These are phyloP conservation scores for Chlorella sp. DNA, from an alignment of 139 green algal species.

Conservation along the genomic window DNA sequence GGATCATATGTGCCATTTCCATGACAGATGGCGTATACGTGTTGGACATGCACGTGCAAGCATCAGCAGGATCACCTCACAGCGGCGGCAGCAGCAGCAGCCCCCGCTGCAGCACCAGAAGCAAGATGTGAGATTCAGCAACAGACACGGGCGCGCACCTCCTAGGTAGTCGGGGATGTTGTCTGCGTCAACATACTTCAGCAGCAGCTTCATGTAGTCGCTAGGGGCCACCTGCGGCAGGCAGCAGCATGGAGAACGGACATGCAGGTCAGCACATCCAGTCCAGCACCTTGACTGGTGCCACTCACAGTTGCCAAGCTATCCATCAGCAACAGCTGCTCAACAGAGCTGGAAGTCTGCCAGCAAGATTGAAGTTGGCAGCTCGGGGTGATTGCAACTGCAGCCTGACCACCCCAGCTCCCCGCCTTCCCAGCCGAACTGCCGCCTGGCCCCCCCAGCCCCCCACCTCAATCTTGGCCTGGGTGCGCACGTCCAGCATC, in stretches of 20 bases:
- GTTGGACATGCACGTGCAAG: too few species aligned
- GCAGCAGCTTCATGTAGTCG: conserved; percentile 77
- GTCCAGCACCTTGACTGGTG: neutral
- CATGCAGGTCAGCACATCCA: too few species aligned
- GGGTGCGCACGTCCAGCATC: conserved; percentile 80
- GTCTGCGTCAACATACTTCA: conserved; percentile 80
- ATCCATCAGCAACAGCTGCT: too few species aligned
- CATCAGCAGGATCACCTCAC: too few species aligned
- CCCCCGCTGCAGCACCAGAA: too few species aligned
- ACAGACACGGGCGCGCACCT: conserved; percentile 32
- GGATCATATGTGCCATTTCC: too few species aligned
- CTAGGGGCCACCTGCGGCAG: conserved; percentile 66
- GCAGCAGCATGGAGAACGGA: neutral
- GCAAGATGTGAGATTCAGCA: too few species aligned
- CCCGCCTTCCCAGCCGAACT: neutral
- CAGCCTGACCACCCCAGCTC: too few species aligned
- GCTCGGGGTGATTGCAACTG: too few species aligned
- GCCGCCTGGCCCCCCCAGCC: neutral
- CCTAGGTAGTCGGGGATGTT: conserved; percentile 85
- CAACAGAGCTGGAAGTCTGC: too few species aligned
- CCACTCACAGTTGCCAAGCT: neutral
- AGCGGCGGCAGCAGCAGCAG: neutral
- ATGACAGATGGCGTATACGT: too few species aligned
- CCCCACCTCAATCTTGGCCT: conserved; percentile 84
- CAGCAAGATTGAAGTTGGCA: too few species aligned